Evolutionary conservation across 1,139 yeast genomes (phyloP).

Genomic region (Blastobotrys persicus): DNA sequence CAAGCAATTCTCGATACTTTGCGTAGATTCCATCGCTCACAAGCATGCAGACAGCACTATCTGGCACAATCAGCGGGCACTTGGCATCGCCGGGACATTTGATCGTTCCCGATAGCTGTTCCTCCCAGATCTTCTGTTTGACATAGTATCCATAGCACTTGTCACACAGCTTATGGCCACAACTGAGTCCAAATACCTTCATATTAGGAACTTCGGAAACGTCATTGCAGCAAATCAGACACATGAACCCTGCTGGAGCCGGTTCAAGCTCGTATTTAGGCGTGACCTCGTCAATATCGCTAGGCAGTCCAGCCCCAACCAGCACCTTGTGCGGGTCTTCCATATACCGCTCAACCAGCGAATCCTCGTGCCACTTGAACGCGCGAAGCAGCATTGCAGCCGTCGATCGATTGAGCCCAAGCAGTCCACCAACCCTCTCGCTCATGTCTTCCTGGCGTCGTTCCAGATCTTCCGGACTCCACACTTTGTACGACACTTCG

Average conservation of each 20-base stretch:
- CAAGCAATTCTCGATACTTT: conserved; percentile 29
- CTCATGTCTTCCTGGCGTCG: conserved; percentile 29
- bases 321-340: conserved; percentile 49
- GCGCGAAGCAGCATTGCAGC: conserved; percentile 56
- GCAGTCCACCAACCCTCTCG: conserved; percentile 36
- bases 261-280: conserved; percentile 20
- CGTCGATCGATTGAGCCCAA: conserved; percentile 41
- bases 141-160: conserved; percentile 66
- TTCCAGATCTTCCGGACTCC: conserved; percentile 33
- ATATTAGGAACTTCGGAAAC: conserved; percentile 26
- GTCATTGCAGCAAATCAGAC: conserved; percentile 63
- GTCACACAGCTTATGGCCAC: conserved; percentile 69
- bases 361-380: conserved; percentile 73
- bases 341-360: conserved; percentile 64
- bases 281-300: conserved; percentile 14
- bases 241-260: conserved; percentile 43
- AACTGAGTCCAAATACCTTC: conserved; percentile 53
- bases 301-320: conserved; percentile 49
- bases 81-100: conserved; percentile 58
- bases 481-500: conserved; percentile 32
- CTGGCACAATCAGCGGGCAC: conserved; percentile 35
- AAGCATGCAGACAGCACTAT: conserved; percentile 41
- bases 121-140: conserved; percentile 48
- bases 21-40: conserved; percentile 28
- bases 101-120: conserved; percentile 48